These are phyloP conservation scores for Diddensiella caesifluorescens DNA, from an alignment of 805 yeast genomes.

Conservation along the genomic window DNA sequence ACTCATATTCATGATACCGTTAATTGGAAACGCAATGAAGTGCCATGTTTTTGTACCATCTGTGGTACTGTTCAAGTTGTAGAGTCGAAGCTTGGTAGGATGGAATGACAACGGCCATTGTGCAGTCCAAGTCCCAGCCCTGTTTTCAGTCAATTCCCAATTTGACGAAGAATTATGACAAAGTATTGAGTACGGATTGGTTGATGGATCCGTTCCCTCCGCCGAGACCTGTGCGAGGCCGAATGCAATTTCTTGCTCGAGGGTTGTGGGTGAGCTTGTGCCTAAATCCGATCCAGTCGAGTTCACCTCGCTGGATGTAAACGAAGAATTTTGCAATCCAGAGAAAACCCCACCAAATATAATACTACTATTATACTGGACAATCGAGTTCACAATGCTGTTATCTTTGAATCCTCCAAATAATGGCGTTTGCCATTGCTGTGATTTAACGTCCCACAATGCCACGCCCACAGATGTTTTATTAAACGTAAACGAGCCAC, in stretches of 20 bases:
- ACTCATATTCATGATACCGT: slow-evolving; percentile 87
- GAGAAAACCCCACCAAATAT: slow-evolving; percentile 77
- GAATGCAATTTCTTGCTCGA: slow-evolving; percentile 33
- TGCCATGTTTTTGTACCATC: slow-evolving; percentile 57
- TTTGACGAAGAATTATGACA: slow-evolving; percentile 48
- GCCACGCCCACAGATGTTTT: slow-evolving; percentile 51
- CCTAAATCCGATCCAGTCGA: slow-evolving; percentile 9
- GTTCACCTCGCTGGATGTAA: slow-evolving; percentile 25
- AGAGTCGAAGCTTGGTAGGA: slow-evolving; percentile 72
- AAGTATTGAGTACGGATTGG: slow-evolving; percentile 34
- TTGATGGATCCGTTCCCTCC: slow-evolving; percentile 18
- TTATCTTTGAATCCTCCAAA: slow-evolving; percentile 72
- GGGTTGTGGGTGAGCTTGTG: slow-evolving; percentile 22
- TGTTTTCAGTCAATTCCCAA: slow-evolving; percentile 49
- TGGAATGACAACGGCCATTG: slow-evolving; percentile 48
- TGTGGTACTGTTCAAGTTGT: slow-evolving; percentile 48
- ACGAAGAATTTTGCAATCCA: slow-evolving; percentile 49
- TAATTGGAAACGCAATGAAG: slow-evolving; percentile 67
- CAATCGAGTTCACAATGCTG: slow-evolving; percentile 58
- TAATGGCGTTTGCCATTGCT: slow-evolving; percentile 44
- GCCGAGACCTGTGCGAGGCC: slow-evolving; percentile 23
- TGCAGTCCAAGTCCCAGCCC: slow-evolving; percentile 63
- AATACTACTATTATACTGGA: slow-evolving; percentile 42
- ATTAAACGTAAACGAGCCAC: slow-evolving; percentile 65
- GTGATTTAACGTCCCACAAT: slow-evolving; percentile 49